Conservation (phyloP, 345 rosid species). For the Brassica rapa region DNA sequence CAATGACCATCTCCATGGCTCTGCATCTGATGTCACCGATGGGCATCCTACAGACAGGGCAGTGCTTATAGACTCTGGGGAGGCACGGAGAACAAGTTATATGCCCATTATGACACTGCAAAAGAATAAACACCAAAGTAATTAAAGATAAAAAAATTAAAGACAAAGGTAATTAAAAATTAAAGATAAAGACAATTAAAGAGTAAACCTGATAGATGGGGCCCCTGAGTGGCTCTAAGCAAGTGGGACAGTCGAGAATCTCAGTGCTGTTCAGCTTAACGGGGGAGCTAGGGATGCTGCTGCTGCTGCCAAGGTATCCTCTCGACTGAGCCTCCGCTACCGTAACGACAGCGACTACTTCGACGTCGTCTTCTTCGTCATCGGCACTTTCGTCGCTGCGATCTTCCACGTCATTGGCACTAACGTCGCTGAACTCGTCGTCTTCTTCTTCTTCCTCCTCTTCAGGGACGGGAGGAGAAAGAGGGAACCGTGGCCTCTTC, state of each 20-base stretch:
- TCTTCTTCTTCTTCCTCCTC: neutral
- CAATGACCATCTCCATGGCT: slow-evolving; percentile 53
- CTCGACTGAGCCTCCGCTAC: neutral
- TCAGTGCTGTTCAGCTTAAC: slow-evolving; percentile 7
- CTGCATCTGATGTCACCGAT: slow-evolving; percentile 55
- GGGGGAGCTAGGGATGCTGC: neutral
- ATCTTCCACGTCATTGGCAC: neutral
- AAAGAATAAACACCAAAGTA: neutral
- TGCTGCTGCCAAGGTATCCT: neutral
- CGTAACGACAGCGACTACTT: neutral
- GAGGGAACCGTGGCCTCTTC: slow-evolving; percentile 8
- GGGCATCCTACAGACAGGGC: slow-evolving; percentile 45
- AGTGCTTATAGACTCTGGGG: slow-evolving; percentile 39
- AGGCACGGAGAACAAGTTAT: slow-evolving; percentile 54
- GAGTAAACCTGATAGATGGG: slow-evolving; percentile 32
- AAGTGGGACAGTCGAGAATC: slow-evolving; percentile 32
- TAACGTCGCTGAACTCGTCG: neutral
- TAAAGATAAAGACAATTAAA: no score
- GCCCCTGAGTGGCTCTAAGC: slow-evolving; percentile 4
- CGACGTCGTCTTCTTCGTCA: neutral
- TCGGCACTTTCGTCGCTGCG: neutral
- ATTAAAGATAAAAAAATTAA: no score
- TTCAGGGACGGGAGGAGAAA: neutral
- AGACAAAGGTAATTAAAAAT: no score
- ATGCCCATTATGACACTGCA: slow-evolving; percentile 64